Conservation (phyloP, 2,329 filamentous ascomycete species). For the Claviceps arundinis region DNA sequence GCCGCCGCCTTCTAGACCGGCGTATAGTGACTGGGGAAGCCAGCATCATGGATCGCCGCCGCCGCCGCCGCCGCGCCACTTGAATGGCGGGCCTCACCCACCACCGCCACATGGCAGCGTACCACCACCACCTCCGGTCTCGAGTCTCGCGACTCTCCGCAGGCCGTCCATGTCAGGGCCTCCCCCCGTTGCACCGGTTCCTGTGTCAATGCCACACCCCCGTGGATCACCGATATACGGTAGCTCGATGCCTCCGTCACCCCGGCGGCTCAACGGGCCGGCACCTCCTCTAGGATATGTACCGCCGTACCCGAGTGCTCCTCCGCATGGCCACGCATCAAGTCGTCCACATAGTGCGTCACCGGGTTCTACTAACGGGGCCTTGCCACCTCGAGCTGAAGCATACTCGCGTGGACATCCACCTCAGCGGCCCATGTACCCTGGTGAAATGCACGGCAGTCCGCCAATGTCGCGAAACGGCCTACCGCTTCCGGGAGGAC, state of each 20-base stretch:
- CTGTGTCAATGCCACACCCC: slow-evolving; percentile 27
- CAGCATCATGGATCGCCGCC: slow-evolving; percentile 32
- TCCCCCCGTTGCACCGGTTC: slow-evolving; percentile 26
- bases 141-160: slow-evolving; percentile 32
- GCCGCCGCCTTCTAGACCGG: slow-evolving; percentile 12
- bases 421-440: slow-evolving; percentile 27
- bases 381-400: slow-evolving; percentile 20
- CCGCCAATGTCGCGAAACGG: slow-evolving; percentile 31
- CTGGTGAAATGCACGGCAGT: slow-evolving; percentile 30
- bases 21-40: slow-evolving; percentile 36
- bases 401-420: slow-evolving; percentile 28
- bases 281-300: slow-evolving; percentile 29
- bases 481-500: slow-evolving; percentile 11
- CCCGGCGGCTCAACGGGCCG: slow-evolving; percentile 31
- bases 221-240: slow-evolving; percentile 19
- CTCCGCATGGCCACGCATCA: slow-evolving; percentile 13
- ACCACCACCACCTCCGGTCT: slow-evolving; percentile 14
- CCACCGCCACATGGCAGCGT: slow-evolving; percentile 19
- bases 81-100: slow-evolving; percentile 32
- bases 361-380: slow-evolving; percentile 21
- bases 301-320: slow-evolving; percentile 17
- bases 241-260: slow-evolving; percentile 36
- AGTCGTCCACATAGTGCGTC: slow-evolving; percentile 15
- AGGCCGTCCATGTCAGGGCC: slow-evolving; percentile 33
- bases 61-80: slow-evolving; percentile 32